These are phyloP conservation scores for Bipolaris cookei DNA, from an alignment of 2,329 filamentous ascomycete species.

Conservation along the genomic window DNA sequence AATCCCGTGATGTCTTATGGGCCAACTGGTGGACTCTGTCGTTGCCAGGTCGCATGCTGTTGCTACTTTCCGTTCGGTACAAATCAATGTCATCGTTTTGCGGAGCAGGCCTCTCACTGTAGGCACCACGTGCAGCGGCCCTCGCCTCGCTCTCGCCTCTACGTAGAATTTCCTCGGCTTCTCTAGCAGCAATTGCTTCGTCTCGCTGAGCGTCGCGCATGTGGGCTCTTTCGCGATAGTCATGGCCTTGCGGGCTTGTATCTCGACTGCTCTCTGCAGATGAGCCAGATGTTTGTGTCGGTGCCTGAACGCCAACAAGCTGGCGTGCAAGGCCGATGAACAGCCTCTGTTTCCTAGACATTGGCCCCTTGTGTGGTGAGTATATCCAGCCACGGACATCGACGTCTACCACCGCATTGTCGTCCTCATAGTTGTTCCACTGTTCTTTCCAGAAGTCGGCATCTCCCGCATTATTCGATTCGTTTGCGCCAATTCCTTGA, in stretches of 20 bases:
- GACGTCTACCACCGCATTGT: constrained; percentile 87
- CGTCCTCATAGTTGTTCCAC: constrained; percentile 80
- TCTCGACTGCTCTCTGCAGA: constrained; percentile 54
- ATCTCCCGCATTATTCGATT: constrained; percentile 61
- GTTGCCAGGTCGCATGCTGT: constrained; percentile 32
- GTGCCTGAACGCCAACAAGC: constrained; percentile 82
- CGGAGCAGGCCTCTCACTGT: constrained; percentile 69
- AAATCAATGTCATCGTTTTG: constrained; percentile 53
- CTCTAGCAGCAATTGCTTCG: constrained; percentile 71
- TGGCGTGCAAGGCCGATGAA: constrained; percentile 85
- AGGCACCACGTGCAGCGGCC: constrained; percentile 72
- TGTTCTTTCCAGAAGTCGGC: constrained; percentile 78
- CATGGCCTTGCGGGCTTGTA: constrained; percentile 50
- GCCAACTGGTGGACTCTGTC: constrained; percentile 30
- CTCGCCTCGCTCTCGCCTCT: constrained; percentile 74
- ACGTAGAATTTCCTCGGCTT: constrained; percentile 78
- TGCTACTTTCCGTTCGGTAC: constrained; percentile 46
- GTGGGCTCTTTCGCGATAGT: constrained; percentile 49
- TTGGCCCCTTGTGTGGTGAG: constrained; percentile 79
- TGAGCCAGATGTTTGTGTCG: constrained; percentile 51
- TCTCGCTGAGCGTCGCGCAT: constrained; percentile 61
- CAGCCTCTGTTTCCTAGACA: constrained; percentile 85
- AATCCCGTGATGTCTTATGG: constrained; percentile 35
- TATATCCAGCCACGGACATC: constrained; percentile 97
- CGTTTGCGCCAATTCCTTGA: constrained; percentile 51